Conservation (phyloP, 2,329 filamentous ascomycete species). For the Talaromyces funiculosus region DNA sequence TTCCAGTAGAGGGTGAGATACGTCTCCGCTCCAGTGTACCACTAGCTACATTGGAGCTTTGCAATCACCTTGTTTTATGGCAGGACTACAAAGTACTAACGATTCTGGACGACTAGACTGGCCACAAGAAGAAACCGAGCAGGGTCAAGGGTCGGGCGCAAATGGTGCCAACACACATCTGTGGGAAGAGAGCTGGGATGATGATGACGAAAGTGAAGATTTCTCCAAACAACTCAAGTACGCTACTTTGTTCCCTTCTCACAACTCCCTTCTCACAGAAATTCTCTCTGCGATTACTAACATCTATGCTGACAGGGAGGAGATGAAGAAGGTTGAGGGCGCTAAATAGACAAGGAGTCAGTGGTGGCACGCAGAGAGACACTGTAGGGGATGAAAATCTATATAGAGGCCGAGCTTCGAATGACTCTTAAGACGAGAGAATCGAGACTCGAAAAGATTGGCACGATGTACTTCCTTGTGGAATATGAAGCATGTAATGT, state of each 20-base stretch:
- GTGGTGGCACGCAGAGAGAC: neutral
- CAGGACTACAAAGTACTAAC: neutral
- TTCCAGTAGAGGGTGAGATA: constrained; percentile 79
- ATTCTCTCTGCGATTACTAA: neutral
- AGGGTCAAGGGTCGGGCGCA: constrained; percentile 43
- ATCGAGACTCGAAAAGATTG: constrained; percentile 1
- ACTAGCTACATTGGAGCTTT: neutral
- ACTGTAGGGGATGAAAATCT: neutral
- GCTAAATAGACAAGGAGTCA: constrained; percentile 53
- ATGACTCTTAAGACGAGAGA: neutral
- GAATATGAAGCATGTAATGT: constrained; percentile 5
- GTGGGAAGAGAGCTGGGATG: constrained; percentile 99
- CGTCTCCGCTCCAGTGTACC: neutral
- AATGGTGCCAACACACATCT: constrained; percentile 67
- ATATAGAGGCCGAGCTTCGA: neutral
- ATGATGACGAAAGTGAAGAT: constrained; percentile 94
- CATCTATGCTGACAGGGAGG: constrained; percentile 44
- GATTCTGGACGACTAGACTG: constrained; percentile 60
- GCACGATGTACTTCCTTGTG: neutral
- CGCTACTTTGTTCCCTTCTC: constrained; percentile 30
- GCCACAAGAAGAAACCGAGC: constrained; percentile 82
- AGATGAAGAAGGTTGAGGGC: constrained; percentile 87
- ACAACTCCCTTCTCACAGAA: neutral
- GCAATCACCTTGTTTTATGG: constrained; percentile 4
- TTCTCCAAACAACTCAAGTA: constrained; percentile 93